Evolutionary conservation across 306 rosid genomes (phyloP).

Genomic region (Boehmeria nivea): DNA sequence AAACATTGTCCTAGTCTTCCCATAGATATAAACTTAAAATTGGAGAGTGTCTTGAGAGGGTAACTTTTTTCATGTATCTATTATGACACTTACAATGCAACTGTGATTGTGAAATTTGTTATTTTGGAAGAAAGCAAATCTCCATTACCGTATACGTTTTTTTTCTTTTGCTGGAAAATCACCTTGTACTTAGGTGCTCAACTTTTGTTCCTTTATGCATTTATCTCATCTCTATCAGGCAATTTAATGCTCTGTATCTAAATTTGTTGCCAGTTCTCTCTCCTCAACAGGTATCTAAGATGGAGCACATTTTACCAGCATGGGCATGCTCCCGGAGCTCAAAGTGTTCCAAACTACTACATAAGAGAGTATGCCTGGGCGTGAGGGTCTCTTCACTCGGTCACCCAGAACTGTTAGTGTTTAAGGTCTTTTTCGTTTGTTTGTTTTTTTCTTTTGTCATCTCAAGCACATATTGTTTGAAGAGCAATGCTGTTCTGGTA

Average conservation of each 20-base stretch:
- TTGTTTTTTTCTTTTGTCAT: too few species aligned
- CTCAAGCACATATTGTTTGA: too few species aligned
- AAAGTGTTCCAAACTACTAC: conserved; percentile 33
- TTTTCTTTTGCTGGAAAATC: too few species aligned
- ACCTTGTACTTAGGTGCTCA: too few species aligned
- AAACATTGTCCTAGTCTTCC: conserved; percentile 9
- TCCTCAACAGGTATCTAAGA: conserved; percentile 71
- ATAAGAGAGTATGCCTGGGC: conserved; percentile 52
- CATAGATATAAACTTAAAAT: too few species aligned
- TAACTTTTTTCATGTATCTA: neutral
- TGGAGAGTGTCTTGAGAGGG: too few species aligned
- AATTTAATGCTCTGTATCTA: conserved; percentile 37
- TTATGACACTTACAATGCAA: too few species aligned
- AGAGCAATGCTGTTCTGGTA: too few species aligned
- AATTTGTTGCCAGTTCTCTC: conserved; percentile 72
- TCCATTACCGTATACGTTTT: too few species aligned
- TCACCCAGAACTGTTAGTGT: conserved; percentile 65
- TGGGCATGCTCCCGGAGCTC: conserved; percentile 47
- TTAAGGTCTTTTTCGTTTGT: neutral
- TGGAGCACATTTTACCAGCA: conserved; percentile 70
- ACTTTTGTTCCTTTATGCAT: too few species aligned
- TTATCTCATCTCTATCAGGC: too few species aligned
- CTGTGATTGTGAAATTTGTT: neutral
- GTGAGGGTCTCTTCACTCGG: conserved; percentile 64
- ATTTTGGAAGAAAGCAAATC: too few species aligned